A percentile compares a stretch with the other conserved stretches of the same genome.
Evolutionary conservation across 139 green algal species (phyloP).

Genomic region (Microglena sp.): DNA sequence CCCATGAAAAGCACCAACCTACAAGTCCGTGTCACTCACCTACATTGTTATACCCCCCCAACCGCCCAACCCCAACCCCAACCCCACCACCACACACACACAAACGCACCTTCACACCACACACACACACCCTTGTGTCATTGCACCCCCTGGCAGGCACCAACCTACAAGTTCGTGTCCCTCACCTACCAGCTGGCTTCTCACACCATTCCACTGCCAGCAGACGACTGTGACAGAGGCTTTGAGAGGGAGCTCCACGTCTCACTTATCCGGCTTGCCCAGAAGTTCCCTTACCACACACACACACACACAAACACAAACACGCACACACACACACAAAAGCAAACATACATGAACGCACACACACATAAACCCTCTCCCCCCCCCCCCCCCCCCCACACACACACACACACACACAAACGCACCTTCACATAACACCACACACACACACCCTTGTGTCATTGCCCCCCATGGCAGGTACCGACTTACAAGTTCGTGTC

Average conservation of each 20-base stretch:
- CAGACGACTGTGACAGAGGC: neutral
- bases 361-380: neutral
- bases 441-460: neutral
- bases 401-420: too few species aligned
- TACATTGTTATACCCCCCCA: neutral
- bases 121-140: too few species aligned
- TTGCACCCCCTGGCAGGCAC: too few species aligned
- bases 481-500: slow-evolving; percentile 84
- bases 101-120: too few species aligned
- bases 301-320: too few species aligned
- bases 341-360: neutral
- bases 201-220: slow-evolving; percentile 14
- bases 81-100: too few species aligned
- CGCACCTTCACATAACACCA: neutral
- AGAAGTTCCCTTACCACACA: slow-evolving; percentile 79
- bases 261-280: slow-evolving; percentile 49
- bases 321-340: too few species aligned
- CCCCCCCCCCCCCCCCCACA: too few species aligned
- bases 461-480: slow-evolving; percentile 11
- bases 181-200: slow-evolving; percentile 72
- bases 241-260: slow-evolving; percentile 18
- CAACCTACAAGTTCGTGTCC: too few species aligned
- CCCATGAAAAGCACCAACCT: too few species aligned
- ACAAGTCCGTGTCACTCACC: too few species aligned
- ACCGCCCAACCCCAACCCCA: too few species aligned